A percentile compares a stretch with the other conserved stretches of the same genome.
Conservation (phyloP, 2,329 filamentous ascomycete genomes). For the Alternaria sp. region DNA sequence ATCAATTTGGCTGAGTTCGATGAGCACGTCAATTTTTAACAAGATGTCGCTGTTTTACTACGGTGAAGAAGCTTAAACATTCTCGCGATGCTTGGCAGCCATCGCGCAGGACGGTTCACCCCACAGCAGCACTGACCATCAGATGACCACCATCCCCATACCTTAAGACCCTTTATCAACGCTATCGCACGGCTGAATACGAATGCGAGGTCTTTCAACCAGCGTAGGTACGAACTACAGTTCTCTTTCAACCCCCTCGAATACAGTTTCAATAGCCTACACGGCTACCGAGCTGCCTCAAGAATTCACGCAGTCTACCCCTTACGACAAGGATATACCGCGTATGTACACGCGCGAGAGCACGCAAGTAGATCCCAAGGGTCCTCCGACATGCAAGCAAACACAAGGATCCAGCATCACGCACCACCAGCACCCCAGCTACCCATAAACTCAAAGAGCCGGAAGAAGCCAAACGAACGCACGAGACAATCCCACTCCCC, state of each 20-base stretch:
- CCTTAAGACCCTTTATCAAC: background rate
- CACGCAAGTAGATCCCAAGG: background rate
- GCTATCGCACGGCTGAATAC: background rate
- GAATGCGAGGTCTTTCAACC: background rate
- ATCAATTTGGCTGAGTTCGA: background rate
- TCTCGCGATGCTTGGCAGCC: background rate
- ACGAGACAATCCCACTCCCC: background rate
- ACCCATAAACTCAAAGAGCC: background rate
- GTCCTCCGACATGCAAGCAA: background rate
- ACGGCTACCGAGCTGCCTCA: background rate
- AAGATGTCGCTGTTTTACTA: background rate
- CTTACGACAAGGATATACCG: background rate
- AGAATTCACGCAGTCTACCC: background rate
- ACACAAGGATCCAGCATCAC: background rate
- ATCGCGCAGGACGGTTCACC: background rate
- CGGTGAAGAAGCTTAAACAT: background rate
- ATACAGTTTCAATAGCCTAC: background rate
- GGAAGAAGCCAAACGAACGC: background rate
- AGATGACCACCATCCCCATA: background rate
- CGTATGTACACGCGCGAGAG: background rate
- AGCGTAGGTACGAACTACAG: background rate
- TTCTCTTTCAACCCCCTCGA: background rate
- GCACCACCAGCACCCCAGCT: background rate
- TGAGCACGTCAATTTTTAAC: background rate
- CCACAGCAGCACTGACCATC: background rate